Conservation (phyloP, 176 grass and related monocot genomes). For the Thalia dealbata region DNA sequence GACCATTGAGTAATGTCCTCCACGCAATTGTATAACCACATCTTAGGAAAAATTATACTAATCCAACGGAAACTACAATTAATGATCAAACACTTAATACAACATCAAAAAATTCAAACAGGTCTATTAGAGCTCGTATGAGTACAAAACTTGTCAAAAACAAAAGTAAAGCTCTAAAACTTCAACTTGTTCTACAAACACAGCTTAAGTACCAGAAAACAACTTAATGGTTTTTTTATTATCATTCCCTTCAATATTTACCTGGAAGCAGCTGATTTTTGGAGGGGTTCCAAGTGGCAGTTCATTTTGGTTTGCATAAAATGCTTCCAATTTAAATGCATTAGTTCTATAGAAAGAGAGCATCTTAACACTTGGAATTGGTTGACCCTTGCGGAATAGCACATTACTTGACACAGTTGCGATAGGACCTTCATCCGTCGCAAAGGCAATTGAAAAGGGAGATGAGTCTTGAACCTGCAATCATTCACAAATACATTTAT, state of each 20-base stretch:
- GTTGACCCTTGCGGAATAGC: constrained; percentile 57
- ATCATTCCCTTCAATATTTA: constrained; percentile 7
- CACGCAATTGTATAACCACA: background rate
- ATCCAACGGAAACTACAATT: background rate
- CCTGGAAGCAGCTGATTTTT: constrained; percentile 74
- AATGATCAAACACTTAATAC: background rate
- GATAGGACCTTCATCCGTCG: constrained; percentile 51
- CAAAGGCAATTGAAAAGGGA: constrained; percentile 67
- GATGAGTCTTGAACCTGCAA: constrained; percentile 83
- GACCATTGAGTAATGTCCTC: background rate
- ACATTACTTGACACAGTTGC: constrained; percentile 40
- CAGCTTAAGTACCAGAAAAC: background rate
- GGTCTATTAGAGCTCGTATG: background rate
- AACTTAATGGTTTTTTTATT: background rate
- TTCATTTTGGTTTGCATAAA: constrained; percentile 68
- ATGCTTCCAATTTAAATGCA: constrained; percentile 68
- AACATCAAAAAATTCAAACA: background rate
- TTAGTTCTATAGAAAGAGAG: constrained; percentile 40
- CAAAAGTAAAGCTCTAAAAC: background rate
- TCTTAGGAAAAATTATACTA: background rate
- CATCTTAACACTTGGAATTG: constrained; percentile 82
- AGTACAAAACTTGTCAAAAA: background rate
- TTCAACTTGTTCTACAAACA: background rate
- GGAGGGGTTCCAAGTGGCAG: constrained; percentile 47
- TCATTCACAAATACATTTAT: background rate